Percentiles rank a stretch among this genome's conserved stretches.
Conservation (phyloP, 768 basidiomycete genomes). For the Amanita brunnescens region DNA sequence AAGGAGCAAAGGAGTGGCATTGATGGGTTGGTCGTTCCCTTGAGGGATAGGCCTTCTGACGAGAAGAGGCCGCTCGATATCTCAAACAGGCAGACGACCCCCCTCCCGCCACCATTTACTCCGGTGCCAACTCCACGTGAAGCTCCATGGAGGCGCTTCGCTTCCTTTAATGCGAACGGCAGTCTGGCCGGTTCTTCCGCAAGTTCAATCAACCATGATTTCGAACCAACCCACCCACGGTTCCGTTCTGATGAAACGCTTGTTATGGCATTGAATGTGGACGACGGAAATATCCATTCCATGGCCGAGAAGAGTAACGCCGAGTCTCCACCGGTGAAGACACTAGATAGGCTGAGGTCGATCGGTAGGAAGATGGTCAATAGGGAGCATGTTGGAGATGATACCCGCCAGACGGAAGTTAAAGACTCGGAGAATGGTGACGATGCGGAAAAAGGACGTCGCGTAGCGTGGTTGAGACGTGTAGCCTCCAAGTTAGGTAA, state of each 20-base stretch:
- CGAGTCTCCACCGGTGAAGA: constrained; percentile 15
- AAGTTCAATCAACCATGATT: neutral
- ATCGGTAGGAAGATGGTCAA: constrained; percentile 31
- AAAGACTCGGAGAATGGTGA: constrained; percentile 4
- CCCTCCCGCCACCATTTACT: constrained; percentile 1
- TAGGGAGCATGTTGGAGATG: constrained; percentile 13
- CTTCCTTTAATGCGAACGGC: neutral
- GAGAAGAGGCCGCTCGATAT: constrained; percentile 20
- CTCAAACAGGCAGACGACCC: constrained; percentile 7
- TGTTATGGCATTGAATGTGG: neutral
- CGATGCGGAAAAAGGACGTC: constrained; percentile 5
- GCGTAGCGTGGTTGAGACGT: constrained; percentile 28
- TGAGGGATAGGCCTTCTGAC: constrained; percentile 14
- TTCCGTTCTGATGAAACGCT: constrained; percentile 2
- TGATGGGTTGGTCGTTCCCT: constrained; percentile 34
- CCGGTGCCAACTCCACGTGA: constrained; percentile 2
- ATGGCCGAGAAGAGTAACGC: constrained; percentile 11
- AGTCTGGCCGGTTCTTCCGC: constrained; percentile 15
- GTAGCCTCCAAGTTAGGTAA: constrained; percentile 19
- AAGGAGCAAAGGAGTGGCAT: constrained; percentile 42
- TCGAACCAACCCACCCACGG: constrained; percentile 4
- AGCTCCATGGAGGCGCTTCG: constrained; percentile 9
- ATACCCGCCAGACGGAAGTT: neutral
- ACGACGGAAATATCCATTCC: constrained; percentile 36
- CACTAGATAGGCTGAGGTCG: constrained; percentile 34